Evolutionary conservation across 2,329 filamentous ascomycete species (phyloP), one percentile per base, ranked within the genome.

Genomic region (Chalara sp.): DNA sequence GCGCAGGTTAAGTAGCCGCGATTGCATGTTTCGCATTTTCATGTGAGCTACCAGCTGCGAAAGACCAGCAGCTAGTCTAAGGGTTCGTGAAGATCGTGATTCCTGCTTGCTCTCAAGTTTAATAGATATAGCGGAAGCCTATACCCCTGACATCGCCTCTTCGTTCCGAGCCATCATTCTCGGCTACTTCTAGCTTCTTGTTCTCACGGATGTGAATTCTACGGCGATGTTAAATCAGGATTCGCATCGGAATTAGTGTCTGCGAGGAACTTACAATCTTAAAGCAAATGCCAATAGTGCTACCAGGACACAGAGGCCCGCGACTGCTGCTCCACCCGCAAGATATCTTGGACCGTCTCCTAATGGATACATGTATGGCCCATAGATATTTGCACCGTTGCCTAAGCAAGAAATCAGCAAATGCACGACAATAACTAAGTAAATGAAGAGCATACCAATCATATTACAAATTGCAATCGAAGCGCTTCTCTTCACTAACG

Each of bases 271-370:
- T 10, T n/a, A 10, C 35, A 65, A 47, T 10, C 69, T 62, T 45
- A 70, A 61, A 1, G 64, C 48, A 6, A 67, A 52, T 4, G 69
- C 66, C 30, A 71, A 28, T 1, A 46, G 54, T 63, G 6, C 54
- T 21, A 21, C 21, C 21, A 21, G 21, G 21, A 21, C 21, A 21
- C 21, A 21, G 21, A 21, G 21, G 21, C 21, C 21, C 21, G 21
- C 21, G 21, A 21, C 21, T 21, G 21, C 21, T 21, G 21, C 21
- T 21, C 21, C 54, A 28, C 63, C 65, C n/a, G 68, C 61, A 5
- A 69, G 58, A 51, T 71, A 72, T 29, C 63, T 62, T 1, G 69
- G 70, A 1, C 61, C 66, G 2, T 65, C 64, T 2, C 61, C 54
- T 2, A 47, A 46, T 1, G 64, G 65, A 49, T 65, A 68, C 63